A percentile compares a stretch with the other conserved stretches of the same genome.
Conservation (phyloP, 139 green algal genomes). For the Dunaliella sp. region DNA sequence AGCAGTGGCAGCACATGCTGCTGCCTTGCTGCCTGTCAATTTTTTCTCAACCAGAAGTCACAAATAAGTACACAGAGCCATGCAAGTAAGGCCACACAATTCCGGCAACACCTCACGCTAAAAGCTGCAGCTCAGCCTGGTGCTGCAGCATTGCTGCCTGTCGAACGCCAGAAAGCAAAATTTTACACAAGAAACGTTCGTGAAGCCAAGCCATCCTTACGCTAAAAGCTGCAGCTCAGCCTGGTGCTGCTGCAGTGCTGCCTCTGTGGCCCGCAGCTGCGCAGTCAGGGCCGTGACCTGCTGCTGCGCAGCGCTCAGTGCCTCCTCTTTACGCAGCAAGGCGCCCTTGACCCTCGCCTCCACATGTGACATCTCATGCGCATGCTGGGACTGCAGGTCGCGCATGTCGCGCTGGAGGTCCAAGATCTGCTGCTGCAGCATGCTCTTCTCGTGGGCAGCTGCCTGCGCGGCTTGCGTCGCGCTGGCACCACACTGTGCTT, state of each 20-base stretch:
- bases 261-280: conserved; percentile 50
- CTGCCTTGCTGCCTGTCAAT: no score
- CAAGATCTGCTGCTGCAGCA: conserved; percentile 10
- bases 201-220: not conserved
- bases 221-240: conserved; percentile 33
- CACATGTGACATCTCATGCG: conserved; percentile 26
- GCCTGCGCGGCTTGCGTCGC: conserved; percentile 5
- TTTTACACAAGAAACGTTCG: no score
- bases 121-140: conserved; percentile 39
- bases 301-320: conserved; percentile 36
- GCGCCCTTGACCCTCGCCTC: conserved; percentile 39
- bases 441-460: conserved; percentile 16
- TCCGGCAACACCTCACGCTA: not conserved
- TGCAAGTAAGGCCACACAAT: no score
- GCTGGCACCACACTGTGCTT: conserved; percentile 5
- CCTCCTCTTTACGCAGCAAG: conserved; percentile 52
- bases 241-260: conserved; percentile 44
- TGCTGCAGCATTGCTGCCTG: no score
- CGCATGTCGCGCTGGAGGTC: conserved; percentile 10
- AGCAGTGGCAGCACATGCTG: no score
- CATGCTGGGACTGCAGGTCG: not conserved
- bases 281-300: conserved; percentile 19
- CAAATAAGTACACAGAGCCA: no score
- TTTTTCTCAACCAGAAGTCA: no score
- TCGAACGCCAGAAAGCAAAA: no score